These are phyloP conservation scores for Pichia inconspicua DNA, from an alignment of 1,139 yeast genomes.

Conservation along the genomic window DNA sequence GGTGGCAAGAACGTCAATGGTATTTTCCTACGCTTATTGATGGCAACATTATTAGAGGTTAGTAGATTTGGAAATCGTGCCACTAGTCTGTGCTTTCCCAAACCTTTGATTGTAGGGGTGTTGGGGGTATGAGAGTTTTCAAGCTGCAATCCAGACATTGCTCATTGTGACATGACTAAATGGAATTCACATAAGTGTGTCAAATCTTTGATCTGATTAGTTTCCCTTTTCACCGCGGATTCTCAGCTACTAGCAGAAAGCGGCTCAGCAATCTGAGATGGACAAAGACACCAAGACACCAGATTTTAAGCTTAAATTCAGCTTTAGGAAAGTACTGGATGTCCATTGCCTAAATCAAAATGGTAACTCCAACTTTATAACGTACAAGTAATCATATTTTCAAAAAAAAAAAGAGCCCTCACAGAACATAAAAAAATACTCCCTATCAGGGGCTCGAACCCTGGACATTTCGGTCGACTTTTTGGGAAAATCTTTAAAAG, in stretches of 20 bases:
- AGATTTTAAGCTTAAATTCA: too few relatives aligned
- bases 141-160: background rate
- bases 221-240: too few relatives aligned
- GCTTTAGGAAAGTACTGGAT: too few relatives aligned
- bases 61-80: constrained; percentile 8
- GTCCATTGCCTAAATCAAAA: too few relatives aligned
- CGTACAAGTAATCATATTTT: too few relatives aligned
- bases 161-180: too few relatives aligned
- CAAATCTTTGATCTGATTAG: too few relatives aligned
- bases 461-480: background rate
- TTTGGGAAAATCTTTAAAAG: constrained; percentile 28
- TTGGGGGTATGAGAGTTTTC: background rate
- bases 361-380: too few relatives aligned
- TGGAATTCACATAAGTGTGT: too few relatives aligned
- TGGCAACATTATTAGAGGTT: constrained; percentile 25
- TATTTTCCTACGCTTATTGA: constrained; percentile 33
- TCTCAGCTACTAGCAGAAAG: too few relatives aligned
- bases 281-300: too few relatives aligned
- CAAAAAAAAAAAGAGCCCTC: background rate
- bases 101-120: background rate
- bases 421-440: background rate
- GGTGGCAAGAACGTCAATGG: constrained; percentile 60
- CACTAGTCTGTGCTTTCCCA: background rate
- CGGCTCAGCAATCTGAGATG: too few relatives aligned
- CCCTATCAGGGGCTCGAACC: background rate